These are phyloP conservation scores for Flaveria floridana DNA, from an alignment of 140 eudicot genomes.

Conservation along the genomic window DNA sequence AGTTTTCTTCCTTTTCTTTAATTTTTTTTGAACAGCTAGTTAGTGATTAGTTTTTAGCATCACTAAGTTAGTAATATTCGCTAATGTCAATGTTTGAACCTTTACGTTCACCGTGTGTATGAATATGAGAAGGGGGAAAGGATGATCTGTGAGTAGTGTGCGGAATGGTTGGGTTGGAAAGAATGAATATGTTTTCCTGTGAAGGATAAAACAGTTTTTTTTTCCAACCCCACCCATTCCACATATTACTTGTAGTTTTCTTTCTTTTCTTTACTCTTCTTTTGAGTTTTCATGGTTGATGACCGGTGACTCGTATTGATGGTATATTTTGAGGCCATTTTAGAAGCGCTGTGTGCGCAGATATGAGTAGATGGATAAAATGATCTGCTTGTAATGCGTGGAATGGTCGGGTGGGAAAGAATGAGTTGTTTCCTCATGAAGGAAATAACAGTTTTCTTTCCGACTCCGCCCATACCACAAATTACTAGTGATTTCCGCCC, in stretches of 20 bases:
- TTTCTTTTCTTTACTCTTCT: conserved; percentile 3
- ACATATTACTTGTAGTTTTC: conserved; percentile 12
- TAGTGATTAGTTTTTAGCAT: no score
- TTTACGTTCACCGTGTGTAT: no score
- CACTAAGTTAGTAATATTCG: no score
- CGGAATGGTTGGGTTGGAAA: conserved; percentile 30
- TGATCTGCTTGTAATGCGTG: background rate
- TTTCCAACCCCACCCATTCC: conserved; percentile 21
- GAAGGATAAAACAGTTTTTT: background rate
- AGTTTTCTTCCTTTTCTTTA: no score
- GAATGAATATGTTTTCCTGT: background rate
- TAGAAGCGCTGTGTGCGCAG: no score
- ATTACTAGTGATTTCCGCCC: background rate
- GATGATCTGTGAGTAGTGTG: conserved; percentile 27
- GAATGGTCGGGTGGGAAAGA: conserved; percentile 19
- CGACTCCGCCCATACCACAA: background rate
- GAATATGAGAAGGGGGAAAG: no score
- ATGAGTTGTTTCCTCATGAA: background rate
- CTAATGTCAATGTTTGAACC: no score
- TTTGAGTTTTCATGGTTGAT: background rate
- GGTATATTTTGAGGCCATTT: no score
- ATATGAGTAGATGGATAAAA: no score
- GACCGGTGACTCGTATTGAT: no score
- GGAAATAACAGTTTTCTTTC: background rate
- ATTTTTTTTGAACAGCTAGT: no score